These are phyloP conservation scores for Deakozyma indianensis DNA, from an alignment of 805 yeast genomes.

Conservation along the genomic window DNA sequence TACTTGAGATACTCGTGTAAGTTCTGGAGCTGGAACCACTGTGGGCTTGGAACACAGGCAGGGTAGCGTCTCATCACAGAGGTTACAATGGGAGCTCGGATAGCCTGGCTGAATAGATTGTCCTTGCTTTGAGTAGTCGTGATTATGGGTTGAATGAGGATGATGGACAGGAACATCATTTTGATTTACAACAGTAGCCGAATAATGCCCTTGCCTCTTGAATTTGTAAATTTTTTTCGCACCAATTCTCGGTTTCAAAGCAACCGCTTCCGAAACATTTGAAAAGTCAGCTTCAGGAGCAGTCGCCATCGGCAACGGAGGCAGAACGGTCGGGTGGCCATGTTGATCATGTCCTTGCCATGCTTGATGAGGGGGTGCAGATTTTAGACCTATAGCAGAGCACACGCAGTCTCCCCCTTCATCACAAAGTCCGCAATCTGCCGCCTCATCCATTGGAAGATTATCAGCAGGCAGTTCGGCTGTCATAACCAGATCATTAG, in stretches of 20 bases:
- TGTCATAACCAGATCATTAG: background rate
- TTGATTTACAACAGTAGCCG: too few species aligned
- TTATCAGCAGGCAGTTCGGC: background rate
- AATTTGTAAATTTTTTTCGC: background rate
- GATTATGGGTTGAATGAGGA: too few species aligned
- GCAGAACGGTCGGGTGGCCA: background rate
- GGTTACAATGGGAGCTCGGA: background rate
- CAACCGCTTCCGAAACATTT: background rate
- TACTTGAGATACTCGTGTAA: background rate
- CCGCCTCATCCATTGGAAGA: conserved; percentile 6
- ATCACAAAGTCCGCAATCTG: conserved; percentile 21
- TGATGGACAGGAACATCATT: too few species aligned
- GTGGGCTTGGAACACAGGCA: background rate
- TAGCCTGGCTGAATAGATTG: too few species aligned
- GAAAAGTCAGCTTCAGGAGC: background rate
- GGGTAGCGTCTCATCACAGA: background rate
- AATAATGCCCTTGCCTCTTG: too few species aligned
- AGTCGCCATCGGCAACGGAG: background rate
- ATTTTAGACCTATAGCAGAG: conserved; percentile 19
- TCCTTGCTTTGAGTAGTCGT: too few species aligned
- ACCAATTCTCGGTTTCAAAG: background rate
- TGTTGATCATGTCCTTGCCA: background rate
- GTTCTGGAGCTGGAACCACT: background rate
- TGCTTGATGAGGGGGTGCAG: conserved; percentile 2
- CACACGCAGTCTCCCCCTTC: conserved; percentile 21